Base-by-base conservation (phyloP, 129 eudicot genomes). In the Lactuca saligna region DNA sequence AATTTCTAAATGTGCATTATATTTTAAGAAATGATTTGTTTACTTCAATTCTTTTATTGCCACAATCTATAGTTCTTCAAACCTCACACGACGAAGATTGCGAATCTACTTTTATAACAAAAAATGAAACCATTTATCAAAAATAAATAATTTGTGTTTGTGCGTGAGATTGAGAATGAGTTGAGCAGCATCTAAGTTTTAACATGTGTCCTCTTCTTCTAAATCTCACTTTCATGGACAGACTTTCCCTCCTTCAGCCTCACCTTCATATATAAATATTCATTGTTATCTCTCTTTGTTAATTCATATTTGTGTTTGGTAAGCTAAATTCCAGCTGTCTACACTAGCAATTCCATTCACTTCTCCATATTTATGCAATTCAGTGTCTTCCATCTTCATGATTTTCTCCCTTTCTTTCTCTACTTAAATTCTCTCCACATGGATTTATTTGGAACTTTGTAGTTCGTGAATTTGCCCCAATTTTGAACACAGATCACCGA, bases 291-390 rank as follows among this genome's bases (percentile, higher is more conserved):
- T 46, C 13, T 51, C 62, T 34, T 2, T 61, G 54, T 35, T 61
- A n/a, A 55, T 37, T 17, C 12, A 12, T 7, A 55, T 16, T 56
- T 54, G 50, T 50, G 73, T 74, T 79, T 76, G 86, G 90, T 72
- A 65, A 79, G 76, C 86, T 78, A 68, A 57, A 77, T 14, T 65
- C 76, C 76, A 84, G 77, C 83, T 77, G 79, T 83, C 81, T 46
- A 46, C 51, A 9, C 15, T 46, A 3, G n/a, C 15, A 46, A 46
- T 46, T 4, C 5, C 51, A 11, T 46, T 46, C 0, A 46, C 15
- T 31, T 35, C 79, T 75, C 63, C 74, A 81, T 61, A 74, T 65
- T 7, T 34, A 72, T 54, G 41, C 44, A 66, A 10, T 46, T 46
- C 55, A 5, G 38, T 44, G 13, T 8, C 8, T 5, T 66, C 41